Evolutionary conservation across 1,139 yeast genomes (phyloP).

Genomic region (Pichia sp.): DNA sequence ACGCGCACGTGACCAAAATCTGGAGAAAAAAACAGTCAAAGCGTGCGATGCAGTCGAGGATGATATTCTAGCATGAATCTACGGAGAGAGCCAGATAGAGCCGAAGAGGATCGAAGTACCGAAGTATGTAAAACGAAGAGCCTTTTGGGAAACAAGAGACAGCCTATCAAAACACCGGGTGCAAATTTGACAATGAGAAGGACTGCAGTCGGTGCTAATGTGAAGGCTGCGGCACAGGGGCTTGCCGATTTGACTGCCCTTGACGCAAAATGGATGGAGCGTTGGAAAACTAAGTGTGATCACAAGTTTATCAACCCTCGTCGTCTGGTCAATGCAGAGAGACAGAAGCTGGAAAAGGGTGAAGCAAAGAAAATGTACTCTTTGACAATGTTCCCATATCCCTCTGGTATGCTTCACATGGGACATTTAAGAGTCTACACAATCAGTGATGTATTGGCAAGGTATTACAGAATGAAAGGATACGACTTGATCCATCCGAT

Average conservation of each 20-base stretch:
- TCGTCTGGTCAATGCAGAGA: slow-evolving; percentile 30
- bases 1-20: too few species aligned
- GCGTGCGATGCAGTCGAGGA: neutral
- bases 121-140: neutral
- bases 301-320: slow-evolving; percentile 44
- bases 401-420: slow-evolving; percentile 87
- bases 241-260: slow-evolving; percentile 29
- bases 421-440: slow-evolving; percentile 93
- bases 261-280: slow-evolving; percentile 50
- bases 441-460: slow-evolving; percentile 76
- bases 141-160: too few species aligned
- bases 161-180: too few species aligned
- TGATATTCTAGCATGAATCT: neutral
- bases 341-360: slow-evolving; percentile 13
- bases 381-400: slow-evolving; percentile 92
- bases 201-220: slow-evolving; percentile 1
- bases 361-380: slow-evolving; percentile 51
- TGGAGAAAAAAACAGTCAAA: neutral
- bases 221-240: slow-evolving; percentile 18
- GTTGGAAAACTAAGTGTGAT: slow-evolving; percentile 46
- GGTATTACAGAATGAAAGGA: slow-evolving; percentile 76
- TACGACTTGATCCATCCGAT: slow-evolving; percentile 84
- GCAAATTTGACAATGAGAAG: too few species aligned
- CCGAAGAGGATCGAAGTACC: neutral
- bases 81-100: neutral